Conservation (phyloP, 345 rosid genomes). For the Euphorbia peplus region DNA sequence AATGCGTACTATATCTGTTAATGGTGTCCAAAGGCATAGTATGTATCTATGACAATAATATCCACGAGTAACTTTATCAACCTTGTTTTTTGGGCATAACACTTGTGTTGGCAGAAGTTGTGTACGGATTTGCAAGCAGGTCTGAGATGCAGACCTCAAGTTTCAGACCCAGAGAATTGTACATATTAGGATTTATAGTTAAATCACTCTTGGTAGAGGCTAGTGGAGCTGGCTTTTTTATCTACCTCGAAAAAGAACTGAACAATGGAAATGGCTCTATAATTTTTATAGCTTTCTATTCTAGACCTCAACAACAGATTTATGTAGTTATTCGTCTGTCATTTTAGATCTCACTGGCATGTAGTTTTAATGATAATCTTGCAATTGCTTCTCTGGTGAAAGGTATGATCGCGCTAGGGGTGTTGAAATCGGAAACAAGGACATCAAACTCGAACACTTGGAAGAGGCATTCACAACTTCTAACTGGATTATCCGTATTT, state of each 20-base stretch:
- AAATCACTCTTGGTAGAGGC: too few species aligned
- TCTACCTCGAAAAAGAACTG: too few species aligned
- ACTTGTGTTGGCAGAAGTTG: too few species aligned
- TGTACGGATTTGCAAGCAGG: too few species aligned
- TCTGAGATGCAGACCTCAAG: too few species aligned
- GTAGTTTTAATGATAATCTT: constrained; percentile 8
- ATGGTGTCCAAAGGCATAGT: neutral
- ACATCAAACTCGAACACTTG: constrained; percentile 78
- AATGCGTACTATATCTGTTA: neutral
- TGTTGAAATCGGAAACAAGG: constrained; percentile 95
- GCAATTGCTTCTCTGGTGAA: constrained; percentile 17
- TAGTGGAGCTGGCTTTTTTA: too few species aligned
- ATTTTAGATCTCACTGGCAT: neutral
- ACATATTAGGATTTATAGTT: neutral
- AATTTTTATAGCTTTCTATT: too few species aligned
- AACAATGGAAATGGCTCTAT: too few species aligned
- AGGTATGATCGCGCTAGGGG: constrained; percentile 98
- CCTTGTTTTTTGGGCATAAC: too few species aligned
- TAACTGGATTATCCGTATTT: constrained; percentile 97
- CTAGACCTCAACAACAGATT: too few species aligned
- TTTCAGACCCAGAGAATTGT: too few species aligned
- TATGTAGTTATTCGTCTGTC: neutral
- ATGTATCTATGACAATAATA: neutral
- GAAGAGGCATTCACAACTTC: constrained; percentile 98
- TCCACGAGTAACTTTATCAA: neutral